These are phyloP conservation scores for Dipodascus albidus DNA, from an alignment of 805 yeast genomes.

Conservation along the genomic window DNA sequence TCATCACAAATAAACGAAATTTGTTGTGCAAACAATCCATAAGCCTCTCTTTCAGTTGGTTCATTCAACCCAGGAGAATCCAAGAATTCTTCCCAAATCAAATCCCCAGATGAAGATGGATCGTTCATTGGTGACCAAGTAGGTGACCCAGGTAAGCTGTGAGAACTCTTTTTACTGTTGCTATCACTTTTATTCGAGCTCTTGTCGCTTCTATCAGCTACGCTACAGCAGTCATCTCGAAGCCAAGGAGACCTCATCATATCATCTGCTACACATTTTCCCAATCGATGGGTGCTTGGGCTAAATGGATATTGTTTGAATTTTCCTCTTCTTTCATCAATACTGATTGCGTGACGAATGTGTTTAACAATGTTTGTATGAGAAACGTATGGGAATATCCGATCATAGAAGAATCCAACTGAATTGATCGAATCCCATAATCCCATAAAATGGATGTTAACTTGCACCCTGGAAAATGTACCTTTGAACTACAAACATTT, in stretches of 20 bases:
- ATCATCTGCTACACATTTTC: conserved; percentile 25
- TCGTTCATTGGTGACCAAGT: background rate
- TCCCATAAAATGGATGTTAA: conserved; percentile 47
- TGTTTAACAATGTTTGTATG: conserved; percentile 38
- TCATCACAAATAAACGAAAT: conserved; percentile 24
- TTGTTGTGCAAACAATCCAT: conserved; percentile 7
- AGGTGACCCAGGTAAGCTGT: background rate
- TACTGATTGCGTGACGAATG: conserved; percentile 54
- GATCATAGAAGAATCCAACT: conserved; percentile 47
- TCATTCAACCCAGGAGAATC: background rate
- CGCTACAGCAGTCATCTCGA: too few species aligned
- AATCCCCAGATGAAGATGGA: background rate
- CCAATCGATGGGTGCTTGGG: conserved; percentile 26
- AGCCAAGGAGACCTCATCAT: background rate
- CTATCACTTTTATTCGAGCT: background rate
- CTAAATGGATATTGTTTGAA: conserved; percentile 41
- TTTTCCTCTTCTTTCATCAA: conserved; percentile 56
- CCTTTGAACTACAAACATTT: conserved; percentile 32
- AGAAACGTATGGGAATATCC: conserved; percentile 47
- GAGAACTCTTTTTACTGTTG: background rate
- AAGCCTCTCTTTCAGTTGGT: background rate
- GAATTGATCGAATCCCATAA: conserved; percentile 62
- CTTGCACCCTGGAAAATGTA: conserved; percentile 38
- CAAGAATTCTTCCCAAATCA: background rate
- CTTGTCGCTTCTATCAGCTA: background rate